These are phyloP conservation scores for Lachnellula cervina DNA, from an alignment of 2,329 filamentous ascomycete species.

Conservation along the genomic window DNA sequence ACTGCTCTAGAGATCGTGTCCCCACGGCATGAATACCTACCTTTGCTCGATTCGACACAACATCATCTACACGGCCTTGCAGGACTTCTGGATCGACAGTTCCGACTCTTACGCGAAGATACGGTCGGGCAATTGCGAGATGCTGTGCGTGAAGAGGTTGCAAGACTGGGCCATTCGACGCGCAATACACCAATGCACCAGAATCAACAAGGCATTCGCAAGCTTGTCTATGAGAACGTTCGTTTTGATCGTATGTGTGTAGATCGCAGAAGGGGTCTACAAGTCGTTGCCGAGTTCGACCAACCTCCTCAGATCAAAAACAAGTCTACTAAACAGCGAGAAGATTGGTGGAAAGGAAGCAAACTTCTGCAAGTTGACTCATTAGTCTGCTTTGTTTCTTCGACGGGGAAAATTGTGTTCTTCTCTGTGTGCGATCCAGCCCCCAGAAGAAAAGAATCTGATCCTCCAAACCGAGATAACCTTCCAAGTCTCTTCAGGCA, in stretches of 20 bases:
- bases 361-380: conserved; percentile 46
- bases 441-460: conserved; percentile 11
- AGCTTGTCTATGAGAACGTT: conserved; percentile 20
- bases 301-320: conserved; percentile 36
- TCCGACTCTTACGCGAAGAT: conserved; percentile 52
- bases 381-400: conserved; percentile 45
- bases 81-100: conserved; percentile 50
- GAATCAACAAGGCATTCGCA: conserved; percentile 35
- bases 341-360: conserved; percentile 46
- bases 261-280: conserved; percentile 36
- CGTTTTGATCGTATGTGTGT: conserved; percentile 16
- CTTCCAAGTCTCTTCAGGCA: conserved; percentile 26
- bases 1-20: conserved; percentile 44
- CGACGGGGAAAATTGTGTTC: conserved; percentile 37
- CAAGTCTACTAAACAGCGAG: conserved; percentile 29
- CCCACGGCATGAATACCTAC: conserved; percentile 41
- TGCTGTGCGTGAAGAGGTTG: conserved; percentile 38
- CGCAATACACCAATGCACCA: conserved; percentile 34
- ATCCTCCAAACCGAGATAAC: conserved; percentile 15
- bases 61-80: conserved; percentile 40
- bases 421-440: conserved; percentile 35
- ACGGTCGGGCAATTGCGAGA: conserved; percentile 50
- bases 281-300: conserved; percentile 40
- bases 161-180: conserved; percentile 31
- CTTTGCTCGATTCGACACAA: conserved; percentile 34